Conservation (phyloP, 2,329 filamentous ascomycete genomes). For the Hypoxylon sp. region DNA sequence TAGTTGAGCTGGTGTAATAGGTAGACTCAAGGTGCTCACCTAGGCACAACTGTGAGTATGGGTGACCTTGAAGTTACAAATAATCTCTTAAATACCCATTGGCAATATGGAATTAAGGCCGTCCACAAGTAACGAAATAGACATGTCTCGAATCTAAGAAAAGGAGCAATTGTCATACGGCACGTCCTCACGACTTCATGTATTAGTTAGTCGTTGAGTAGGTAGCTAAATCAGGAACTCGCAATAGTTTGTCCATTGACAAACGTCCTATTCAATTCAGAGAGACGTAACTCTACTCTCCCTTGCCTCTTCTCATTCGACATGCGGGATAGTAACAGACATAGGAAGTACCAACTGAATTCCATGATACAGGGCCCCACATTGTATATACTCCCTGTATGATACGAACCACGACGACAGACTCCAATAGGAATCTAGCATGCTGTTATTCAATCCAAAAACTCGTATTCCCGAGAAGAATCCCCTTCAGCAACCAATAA, state of each 20-base stretch:
- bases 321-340: constrained; percentile 20
- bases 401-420: constrained; percentile 27
- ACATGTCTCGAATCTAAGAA: not conserved
- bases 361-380: constrained; percentile 37
- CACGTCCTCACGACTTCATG: not conserved
- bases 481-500: constrained; percentile 11
- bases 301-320: constrained; percentile 6
- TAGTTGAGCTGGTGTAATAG: too few relatives aligned
- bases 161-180: not conserved
- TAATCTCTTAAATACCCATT: too few relatives aligned
- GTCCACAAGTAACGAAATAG: not conserved
- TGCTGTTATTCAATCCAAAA: constrained; percentile 32
- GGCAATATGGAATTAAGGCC: not conserved
- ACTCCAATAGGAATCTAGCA: constrained; percentile 32
- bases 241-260: constrained; percentile 35
- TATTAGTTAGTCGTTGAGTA: not conserved
- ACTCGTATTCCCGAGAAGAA: constrained; percentile 25
- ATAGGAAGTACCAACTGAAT: constrained; percentile 39
- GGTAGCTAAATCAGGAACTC: constrained; percentile 26
- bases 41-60: too few relatives aligned
- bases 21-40: too few relatives aligned
- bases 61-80: too few relatives aligned
- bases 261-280: constrained; percentile 16
- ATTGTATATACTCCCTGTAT: constrained; percentile 35
- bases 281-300: not conserved